Evolutionary conservation across 352 stramenopile genomes (phyloP).

Genomic region (Blastocystis sp.): DNA sequence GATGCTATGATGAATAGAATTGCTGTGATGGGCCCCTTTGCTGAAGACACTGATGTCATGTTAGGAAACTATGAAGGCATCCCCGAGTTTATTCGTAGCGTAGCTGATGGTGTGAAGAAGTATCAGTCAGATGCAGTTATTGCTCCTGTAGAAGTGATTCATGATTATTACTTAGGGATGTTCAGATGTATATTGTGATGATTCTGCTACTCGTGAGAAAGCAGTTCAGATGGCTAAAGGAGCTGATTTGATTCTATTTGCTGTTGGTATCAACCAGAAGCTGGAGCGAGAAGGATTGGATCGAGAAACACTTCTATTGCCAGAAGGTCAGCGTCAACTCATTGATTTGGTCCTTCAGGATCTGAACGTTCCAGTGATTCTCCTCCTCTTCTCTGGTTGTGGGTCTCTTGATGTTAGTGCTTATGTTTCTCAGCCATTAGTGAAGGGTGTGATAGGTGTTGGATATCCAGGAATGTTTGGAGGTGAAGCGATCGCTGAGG

Average conservation of each 20-base stretch:
- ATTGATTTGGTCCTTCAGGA: constrained; percentile 70
- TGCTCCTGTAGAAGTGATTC: neutral
- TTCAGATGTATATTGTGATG: constrained; percentile 25
- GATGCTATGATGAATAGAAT: constrained; percentile 63
- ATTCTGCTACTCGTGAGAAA: neutral
- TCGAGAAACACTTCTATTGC: constrained; percentile 72
- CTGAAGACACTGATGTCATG: constrained; percentile 68
- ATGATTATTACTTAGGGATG: neutral
- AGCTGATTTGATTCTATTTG: constrained; percentile 71
- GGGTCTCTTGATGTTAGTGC: constrained; percentile 71
- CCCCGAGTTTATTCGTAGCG: constrained; percentile 73
- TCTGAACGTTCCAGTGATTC: constrained; percentile 70
- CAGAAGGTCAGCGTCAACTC: constrained; percentile 73
- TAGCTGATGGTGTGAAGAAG: constrained; percentile 71
- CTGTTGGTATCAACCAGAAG: constrained; percentile 75
- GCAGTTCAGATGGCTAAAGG: constrained; percentile 68
- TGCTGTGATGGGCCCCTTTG: constrained; percentile 77
- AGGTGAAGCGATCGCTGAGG: constrained; percentile 71
- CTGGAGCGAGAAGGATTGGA: constrained; percentile 75
- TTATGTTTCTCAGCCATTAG: constrained; percentile 64
- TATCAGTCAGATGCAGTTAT: constrained; percentile 40
- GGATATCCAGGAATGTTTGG: constrained; percentile 77
- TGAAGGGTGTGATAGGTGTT: constrained; percentile 73
- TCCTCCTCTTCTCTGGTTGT: constrained; percentile 80
- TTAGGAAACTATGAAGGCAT: constrained; percentile 78